Evolutionary conservation across 345 rosid genomes (phyloP).

Genomic region (Aquilaria malaccensis): DNA sequence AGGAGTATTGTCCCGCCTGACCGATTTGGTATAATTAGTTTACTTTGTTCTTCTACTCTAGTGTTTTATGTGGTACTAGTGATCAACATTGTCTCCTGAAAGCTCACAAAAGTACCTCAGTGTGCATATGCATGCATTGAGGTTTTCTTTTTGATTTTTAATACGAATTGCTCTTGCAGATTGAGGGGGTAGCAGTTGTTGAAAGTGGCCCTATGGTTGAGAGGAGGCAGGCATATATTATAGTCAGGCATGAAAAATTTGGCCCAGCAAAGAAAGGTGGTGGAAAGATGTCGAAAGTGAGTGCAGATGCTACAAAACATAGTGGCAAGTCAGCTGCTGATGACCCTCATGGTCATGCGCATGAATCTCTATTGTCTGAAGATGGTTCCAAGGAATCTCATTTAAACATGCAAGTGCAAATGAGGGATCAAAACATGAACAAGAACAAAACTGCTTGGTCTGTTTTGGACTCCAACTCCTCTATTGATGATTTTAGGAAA

Average conservation of each 20-base stretch:
- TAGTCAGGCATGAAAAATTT: constrained; percentile 66
- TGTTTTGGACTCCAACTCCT: constrained; percentile 1
- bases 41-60: constrained; percentile 1
- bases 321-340: constrained; percentile 5
- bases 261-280: constrained; percentile 66
- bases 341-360: constrained; percentile 11
- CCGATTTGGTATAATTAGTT: constrained; percentile 36
- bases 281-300: constrained; percentile 32
- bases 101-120: too few relatives aligned
- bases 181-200: constrained; percentile 50
- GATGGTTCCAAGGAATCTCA: constrained; percentile 16
- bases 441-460: constrained; percentile 14
- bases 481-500: constrained; percentile 5
- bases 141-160: not conserved
- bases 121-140: too few relatives aligned
- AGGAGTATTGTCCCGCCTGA: constrained; percentile 53
- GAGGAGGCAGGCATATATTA: constrained; percentile 50
- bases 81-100: constrained; percentile 1
- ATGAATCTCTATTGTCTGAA: constrained; percentile 1
- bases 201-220: constrained; percentile 67
- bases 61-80: not conserved
- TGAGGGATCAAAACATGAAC: constrained; percentile 10
- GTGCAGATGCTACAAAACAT: constrained; percentile 10
- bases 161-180: constrained; percentile 28
- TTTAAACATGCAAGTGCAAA: constrained; percentile 4